These are phyloP conservation scores for Aristolochia contorta DNA, from an alignment of 164 flowering plant genomes.

Conservation along the genomic window DNA sequence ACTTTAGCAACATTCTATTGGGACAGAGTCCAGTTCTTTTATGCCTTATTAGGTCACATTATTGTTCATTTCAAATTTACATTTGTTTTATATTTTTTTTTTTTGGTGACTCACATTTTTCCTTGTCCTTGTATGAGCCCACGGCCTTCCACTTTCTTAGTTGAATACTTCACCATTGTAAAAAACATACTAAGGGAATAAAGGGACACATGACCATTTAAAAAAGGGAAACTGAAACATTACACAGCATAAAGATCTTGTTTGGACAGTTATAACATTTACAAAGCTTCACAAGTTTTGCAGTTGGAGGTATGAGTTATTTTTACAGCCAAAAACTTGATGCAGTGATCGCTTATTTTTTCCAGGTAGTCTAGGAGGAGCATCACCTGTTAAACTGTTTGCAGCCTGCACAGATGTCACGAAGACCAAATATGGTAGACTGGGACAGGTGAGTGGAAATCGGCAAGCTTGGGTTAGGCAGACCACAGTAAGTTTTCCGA, in stretches of 20 bases:
- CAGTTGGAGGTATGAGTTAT: neutral
- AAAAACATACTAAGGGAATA: no score
- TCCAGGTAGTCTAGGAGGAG: conserved; percentile 49
- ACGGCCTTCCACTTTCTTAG: no score
- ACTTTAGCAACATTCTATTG: no score
- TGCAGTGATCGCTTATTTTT: conserved; percentile 4
- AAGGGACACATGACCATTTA: no score
- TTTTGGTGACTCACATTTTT: no score
- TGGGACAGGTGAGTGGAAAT: conserved; percentile 7
- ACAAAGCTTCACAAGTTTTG: neutral
- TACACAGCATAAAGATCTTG: neutral
- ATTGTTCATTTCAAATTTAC: no score
- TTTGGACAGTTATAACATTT: neutral
- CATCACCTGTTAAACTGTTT: conserved; percentile 24
- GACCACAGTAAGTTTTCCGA: conserved; percentile 14
- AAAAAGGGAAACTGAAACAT: neutral
- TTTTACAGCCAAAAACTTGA: neutral
- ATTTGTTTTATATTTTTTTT: no score
- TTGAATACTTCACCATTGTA: no score
- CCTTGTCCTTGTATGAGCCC: no score
- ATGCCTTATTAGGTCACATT: no score
- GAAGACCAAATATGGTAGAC: conserved; percentile 16
- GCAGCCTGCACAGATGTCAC: conserved; percentile 16
- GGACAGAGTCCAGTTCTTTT: no score
- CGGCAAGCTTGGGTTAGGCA: conserved; percentile 13